Evolutionary conservation across 306 rosid species (phyloP).

Genomic region (Bauhinia variegata): DNA sequence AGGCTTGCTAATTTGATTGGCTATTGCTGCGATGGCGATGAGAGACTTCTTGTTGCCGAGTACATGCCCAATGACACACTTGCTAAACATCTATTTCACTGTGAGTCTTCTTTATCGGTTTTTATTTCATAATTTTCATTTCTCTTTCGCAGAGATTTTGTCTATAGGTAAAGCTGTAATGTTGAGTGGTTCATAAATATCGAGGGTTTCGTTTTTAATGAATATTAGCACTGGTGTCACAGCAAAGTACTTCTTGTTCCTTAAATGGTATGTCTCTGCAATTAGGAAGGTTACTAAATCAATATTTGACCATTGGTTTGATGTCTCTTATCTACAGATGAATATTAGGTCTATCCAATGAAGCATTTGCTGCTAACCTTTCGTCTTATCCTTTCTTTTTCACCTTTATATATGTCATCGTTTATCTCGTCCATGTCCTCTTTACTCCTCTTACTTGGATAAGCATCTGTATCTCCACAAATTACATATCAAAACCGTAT

Average conservation of each 20-base stretch:
- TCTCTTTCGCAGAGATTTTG: not conserved
- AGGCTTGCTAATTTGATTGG: conserved; percentile 80
- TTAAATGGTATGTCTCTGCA: not conserved
- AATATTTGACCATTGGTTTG: not conserved
- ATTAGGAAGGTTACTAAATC: not conserved
- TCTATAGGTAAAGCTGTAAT: not conserved
- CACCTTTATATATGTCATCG: not conserved
- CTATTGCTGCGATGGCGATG: conserved; percentile 85
- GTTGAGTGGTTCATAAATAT: not conserved
- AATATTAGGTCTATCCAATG: not conserved
- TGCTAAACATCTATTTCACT: conserved; percentile 80
- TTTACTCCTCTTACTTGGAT: too few relatives aligned
- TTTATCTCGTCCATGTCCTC: not conserved
- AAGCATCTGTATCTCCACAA: too few relatives aligned
- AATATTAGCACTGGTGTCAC: not conserved
- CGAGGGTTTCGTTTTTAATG: not conserved
- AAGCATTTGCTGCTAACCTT: not conserved
- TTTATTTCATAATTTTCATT: not conserved
- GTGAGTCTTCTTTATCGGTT: conserved; percentile 33
- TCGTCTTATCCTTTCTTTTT: not conserved
- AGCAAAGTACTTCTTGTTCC: not conserved
- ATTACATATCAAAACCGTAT: too few relatives aligned
- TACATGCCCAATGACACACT: conserved; percentile 85
- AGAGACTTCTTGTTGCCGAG: conserved; percentile 82
- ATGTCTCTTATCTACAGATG: too few relatives aligned